Evolutionary conservation across 345 rosid genomes (phyloP), one percentile per base, ranked within the genome.

Genomic region (Salix exigua): DNA sequence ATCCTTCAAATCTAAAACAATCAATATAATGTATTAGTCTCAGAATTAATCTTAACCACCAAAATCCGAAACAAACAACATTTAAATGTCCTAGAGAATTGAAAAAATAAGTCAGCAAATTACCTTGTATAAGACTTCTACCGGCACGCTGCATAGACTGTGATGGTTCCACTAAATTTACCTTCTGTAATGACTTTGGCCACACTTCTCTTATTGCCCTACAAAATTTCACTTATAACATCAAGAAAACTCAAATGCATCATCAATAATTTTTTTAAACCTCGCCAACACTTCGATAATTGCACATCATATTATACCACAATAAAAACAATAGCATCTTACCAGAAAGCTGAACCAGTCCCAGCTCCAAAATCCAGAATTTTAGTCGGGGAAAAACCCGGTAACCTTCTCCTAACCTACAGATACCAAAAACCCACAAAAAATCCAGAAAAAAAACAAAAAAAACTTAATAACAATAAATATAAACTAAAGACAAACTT

Each of bases 61-160:
- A 1, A 68, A 33, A 66, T 2, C 61, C 17, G 16, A 50, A 11
- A 67, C 30, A 31, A 81, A 70, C 8, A 18, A 21, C 7, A 63
- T 50, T 62, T 13, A 62, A 26, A 16, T 12, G 8, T 64, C 6
- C 55, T 18, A 69, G 17, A 68, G 67, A 58, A 44, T 31, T 16
- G 14, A 75, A 5, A 50, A 61, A 66, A 23, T 18, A 62, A 31
- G 40, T 18, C 73, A 17, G 21, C 66, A 75, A 26, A 62, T 73
- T 77, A 96, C 97, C 92, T 72, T 92, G 94, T 53, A 90, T 83
- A 74, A 94, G 97, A 83, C 84, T 85, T 77, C 86, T 87, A 71
- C 98, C 97, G 11, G 98, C 97, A 55, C 95, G 92, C 86, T 92
- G 97, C 99, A 96, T 96, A 0, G 97, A 93, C 61, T 89, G 98